Percentiles rank a stretch among this genome's conserved stretches.
phyloP scores from a whole-genome alignment of 371 early-diverging fungal genomes.

The Rhizopus stolonifer region DNA sequence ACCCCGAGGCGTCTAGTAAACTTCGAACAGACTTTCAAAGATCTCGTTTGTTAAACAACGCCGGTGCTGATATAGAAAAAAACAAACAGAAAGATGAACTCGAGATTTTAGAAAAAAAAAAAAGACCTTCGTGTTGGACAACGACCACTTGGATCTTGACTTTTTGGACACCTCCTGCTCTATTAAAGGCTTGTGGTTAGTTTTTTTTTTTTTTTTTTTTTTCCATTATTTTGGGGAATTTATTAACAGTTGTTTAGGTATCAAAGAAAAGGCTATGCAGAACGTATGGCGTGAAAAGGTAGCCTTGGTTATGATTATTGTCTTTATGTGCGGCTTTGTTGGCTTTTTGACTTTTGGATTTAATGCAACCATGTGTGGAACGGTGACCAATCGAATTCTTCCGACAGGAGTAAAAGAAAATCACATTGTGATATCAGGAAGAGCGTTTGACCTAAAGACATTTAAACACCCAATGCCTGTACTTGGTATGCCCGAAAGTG shows the following conservation, averaged over 20 bases:
- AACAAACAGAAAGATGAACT: not conserved
- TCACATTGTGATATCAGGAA: slow-evolving; percentile 56
- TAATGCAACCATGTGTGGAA: slow-evolving; percentile 60
- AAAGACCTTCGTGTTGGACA: slow-evolving; percentile 32
- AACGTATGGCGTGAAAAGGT: slow-evolving; percentile 94
- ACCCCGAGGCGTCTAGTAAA: not conserved
- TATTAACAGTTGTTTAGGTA: slow-evolving; percentile 20
- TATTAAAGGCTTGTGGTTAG: slow-evolving; percentile 31
- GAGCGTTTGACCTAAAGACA: slow-evolving; percentile 51
- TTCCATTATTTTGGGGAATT: too few species aligned
- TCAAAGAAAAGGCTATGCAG: slow-evolving; percentile 62
- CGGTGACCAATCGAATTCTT: slow-evolving; percentile 50
- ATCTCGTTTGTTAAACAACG: slow-evolving; percentile 12
- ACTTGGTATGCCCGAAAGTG: slow-evolving; percentile 42
- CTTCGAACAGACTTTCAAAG: slow-evolving; percentile 12
- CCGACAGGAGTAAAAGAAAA: slow-evolving; percentile 47
- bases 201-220: too few species aligned
- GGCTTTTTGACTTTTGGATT: slow-evolving; percentile 72
- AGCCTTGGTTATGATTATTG: slow-evolving; percentile 73
- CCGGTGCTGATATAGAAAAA: not conserved
- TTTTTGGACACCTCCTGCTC: slow-evolving; percentile 43
- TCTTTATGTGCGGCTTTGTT: slow-evolving; percentile 58
- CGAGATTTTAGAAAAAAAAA: slow-evolving; percentile 6
- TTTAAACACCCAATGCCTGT: slow-evolving; percentile 43
- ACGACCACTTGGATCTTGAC: slow-evolving; percentile 40